These are phyloP conservation scores for Rachicladosporium sp. DNA, from an alignment of 2,329 filamentous ascomycete genomes.

Conservation along the genomic window DNA sequence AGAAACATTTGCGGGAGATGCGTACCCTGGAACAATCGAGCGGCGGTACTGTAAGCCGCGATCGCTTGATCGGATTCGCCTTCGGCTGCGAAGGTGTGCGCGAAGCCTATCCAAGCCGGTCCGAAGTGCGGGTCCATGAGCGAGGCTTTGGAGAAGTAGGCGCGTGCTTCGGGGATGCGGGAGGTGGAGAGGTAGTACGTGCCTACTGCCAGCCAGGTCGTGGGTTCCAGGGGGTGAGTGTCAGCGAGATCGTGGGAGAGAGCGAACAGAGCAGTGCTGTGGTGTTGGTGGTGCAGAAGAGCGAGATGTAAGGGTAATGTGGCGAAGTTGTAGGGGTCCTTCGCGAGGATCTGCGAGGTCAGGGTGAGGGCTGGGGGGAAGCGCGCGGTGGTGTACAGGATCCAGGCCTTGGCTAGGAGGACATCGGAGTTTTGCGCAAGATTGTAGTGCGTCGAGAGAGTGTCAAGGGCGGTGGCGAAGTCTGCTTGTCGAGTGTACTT, in stretches of 20 bases:
- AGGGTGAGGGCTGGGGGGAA: slow-evolving; percentile 78
- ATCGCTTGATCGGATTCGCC: slow-evolving; percentile 98
- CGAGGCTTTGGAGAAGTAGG: slow-evolving; percentile 94
- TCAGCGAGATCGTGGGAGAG: slow-evolving; percentile 88
- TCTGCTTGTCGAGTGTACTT: slow-evolving; percentile 84
- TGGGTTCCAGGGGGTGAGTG: slow-evolving; percentile 78
- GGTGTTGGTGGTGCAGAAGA: slow-evolving; percentile 73
- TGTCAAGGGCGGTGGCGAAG: slow-evolving; percentile 77
- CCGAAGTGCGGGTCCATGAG: slow-evolving; percentile 97
- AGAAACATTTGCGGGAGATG: slow-evolving; percentile 92
- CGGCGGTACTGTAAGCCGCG: slow-evolving; percentile 91
- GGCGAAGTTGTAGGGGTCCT: slow-evolving; percentile 78
- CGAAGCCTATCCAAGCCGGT: slow-evolving; percentile 96
- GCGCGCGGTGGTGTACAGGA: slow-evolving; percentile 86
- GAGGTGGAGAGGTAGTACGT: slow-evolving; percentile 86
- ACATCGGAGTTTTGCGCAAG: slow-evolving; percentile 79
- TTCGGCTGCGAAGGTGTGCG: slow-evolving; percentile 93
- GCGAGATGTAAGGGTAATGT: slow-evolving; percentile 87
- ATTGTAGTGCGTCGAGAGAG: slow-evolving; percentile 85
- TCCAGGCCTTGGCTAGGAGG: slow-evolving; percentile 76
- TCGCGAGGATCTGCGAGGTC: slow-evolving; percentile 68
- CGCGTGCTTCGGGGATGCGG: slow-evolving; percentile 82
- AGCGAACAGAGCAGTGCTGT: slow-evolving; percentile 81
- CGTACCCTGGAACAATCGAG: slow-evolving; percentile 88
- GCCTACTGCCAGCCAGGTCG: slow-evolving; percentile 86